Base-by-base conservation (phyloP, 495 filamentous ascomycete species). In the Daldinia childiae region DNA sequence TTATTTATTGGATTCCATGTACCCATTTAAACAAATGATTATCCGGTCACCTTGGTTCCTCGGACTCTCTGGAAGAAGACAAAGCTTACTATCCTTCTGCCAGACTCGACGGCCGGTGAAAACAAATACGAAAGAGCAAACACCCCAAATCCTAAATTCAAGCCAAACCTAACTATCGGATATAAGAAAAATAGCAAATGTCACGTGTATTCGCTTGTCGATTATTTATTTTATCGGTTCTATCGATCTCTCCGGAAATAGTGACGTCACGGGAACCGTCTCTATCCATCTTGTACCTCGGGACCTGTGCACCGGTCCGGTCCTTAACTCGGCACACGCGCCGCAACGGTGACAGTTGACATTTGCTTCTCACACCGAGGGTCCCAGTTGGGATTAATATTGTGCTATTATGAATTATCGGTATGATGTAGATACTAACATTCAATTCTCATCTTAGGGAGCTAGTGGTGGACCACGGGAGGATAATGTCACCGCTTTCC, bases 401-500 rank as follows among this genome's bases (percentile, higher is more conserved):
- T 19, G 8, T 45, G 27, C 34, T 52, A 34, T 51, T 41, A 60
- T 29, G 11, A 58, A 5, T 45, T 19, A 24, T 41, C 1, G 5
- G 6, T 66, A 43, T 41, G 36, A 38, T 61, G 27, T 52, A 50
- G 9, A 58, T 70, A 57, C 78, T 78, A 69, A 82, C 64, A n/a
- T 58, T 58, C 64, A 64, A 61, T 58, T 67, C 64, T 66, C 51
- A 58, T 61, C 74, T 32, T 79, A 98, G 94, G 95, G 95, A 60
- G 89, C 93, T 30, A 93, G 93, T 58, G 95, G 95, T 71, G 95
- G 95, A 30, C 95, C 95, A 9, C 87, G 87, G 70, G 95, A 99
- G 82, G 89, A 93, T 74, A 92, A 93, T 73, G 90, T 94, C 3
- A 98, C 95, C 3, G 93, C 93, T 9, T 86, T 98, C 38, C 87